Percentiles rank a stretch among this genome's conserved stretches.
These are phyloP conservation scores for Oryza officinalis DNA, from an alignment of 176 grass and related monocot species.

Conservation along the genomic window DNA sequence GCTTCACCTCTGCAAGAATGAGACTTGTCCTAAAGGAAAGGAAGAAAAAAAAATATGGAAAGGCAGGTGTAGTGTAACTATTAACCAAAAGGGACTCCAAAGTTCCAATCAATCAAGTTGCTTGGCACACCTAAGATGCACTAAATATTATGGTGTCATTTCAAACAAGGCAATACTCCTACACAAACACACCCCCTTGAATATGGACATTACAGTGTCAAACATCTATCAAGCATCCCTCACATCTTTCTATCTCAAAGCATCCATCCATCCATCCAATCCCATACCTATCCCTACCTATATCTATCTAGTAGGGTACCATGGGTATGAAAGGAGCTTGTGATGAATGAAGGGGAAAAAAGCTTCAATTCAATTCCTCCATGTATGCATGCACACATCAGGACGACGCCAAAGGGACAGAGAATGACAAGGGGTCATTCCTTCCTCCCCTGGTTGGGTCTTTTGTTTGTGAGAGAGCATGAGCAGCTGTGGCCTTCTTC, in stretches of 20 bases:
- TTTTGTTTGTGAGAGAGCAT: slow-evolving; percentile 33
- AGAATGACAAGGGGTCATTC: slow-evolving; percentile 90
- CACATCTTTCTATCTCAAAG: slow-evolving; percentile 57
- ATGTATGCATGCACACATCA: slow-evolving; percentile 46
- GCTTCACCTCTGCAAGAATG: slow-evolving; percentile 62
- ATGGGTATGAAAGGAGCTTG: slow-evolving; percentile 28
- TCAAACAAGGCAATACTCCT: slow-evolving; percentile 37
- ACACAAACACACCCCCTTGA: not conserved
- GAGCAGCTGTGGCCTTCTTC: slow-evolving; percentile 35
- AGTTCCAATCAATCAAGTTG: slow-evolving; percentile 39
- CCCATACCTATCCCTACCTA: slow-evolving; percentile 42
- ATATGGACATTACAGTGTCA: slow-evolving; percentile 39
- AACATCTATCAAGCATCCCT: slow-evolving; percentile 56
- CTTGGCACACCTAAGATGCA: slow-evolving; percentile 19
- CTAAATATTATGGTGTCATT: slow-evolving; percentile 57
- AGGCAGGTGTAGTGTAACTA: not conserved
- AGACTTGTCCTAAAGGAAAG: slow-evolving; percentile 15
- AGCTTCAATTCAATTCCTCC: not conserved
- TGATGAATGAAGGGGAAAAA: not conserved
- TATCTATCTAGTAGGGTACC: slow-evolving; percentile 8
- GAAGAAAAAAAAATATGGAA: not conserved
- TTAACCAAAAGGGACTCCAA: slow-evolving; percentile 42
- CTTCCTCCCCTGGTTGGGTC: slow-evolving; percentile 50
- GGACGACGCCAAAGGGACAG: slow-evolving; percentile 55
- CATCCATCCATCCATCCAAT: slow-evolving; percentile 40